A percentile compares a stretch with the other conserved stretches of the same genome.
phyloP scores from a whole-genome alignment of 768 basidiomycete genomes.

The Antrodiella citrinella region DNA sequence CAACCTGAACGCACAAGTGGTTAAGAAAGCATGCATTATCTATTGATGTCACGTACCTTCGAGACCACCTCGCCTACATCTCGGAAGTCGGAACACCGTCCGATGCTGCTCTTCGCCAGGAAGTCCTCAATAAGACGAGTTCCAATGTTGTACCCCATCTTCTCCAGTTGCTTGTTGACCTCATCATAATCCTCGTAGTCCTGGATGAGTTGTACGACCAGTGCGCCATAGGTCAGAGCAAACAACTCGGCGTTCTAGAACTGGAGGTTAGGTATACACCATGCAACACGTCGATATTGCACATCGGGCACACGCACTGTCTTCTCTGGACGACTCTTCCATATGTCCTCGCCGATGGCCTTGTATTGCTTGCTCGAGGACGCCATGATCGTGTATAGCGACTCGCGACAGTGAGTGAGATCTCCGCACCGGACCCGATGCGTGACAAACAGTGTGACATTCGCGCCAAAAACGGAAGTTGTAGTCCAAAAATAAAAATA shows the following conservation, averaged over 20 bases:
- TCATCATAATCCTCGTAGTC: conserved; percentile 98
- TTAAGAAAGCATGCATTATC: conserved; percentile 3
- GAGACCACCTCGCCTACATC: conserved; percentile 95
- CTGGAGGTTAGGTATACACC: conserved; percentile 11
- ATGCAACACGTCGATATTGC: background rate
- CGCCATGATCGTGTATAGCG: conserved; percentile 37
- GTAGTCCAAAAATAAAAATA: no score
- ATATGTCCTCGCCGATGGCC: conserved; percentile 86
- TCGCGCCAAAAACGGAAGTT: no score
- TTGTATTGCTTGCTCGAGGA: conserved; percentile 80
- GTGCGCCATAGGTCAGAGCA: conserved; percentile 91
- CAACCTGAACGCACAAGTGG: conserved; percentile 50
- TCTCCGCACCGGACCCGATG: background rate
- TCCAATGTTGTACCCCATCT: conserved; percentile 99
- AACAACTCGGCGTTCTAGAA: conserved; percentile 93
- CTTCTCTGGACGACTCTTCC: conserved; percentile 93
- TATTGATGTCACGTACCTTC: no score
- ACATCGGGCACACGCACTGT: conserved; percentile 48
- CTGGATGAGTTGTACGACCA: conserved; percentile 97
- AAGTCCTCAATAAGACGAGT: conserved; percentile 96
- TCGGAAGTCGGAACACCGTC: conserved; percentile 87
- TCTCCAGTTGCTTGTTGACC: conserved; percentile 94
- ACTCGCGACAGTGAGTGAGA: background rate
- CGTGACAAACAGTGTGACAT: no score
- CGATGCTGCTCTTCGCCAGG: conserved; percentile 83